Base-by-base conservation (phyloP, 2,329 filamentous ascomycete genomes). In the Triangularia setosa region DNA sequence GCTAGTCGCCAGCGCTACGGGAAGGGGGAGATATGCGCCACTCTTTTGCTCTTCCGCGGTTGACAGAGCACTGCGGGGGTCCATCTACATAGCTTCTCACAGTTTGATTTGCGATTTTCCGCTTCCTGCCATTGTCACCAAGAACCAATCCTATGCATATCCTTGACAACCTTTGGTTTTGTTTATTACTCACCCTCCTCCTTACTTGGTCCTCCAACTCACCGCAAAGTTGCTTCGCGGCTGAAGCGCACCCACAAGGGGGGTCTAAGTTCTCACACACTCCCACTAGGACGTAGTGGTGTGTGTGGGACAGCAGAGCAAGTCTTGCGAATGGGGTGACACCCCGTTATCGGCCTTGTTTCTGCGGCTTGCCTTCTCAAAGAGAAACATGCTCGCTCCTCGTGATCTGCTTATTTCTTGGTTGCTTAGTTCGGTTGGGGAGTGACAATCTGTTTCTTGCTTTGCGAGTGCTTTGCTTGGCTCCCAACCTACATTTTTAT, bases 251-350 rank as follows among this genome's bases (percentile, higher is more conserved):
- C 40, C 40, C 40, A 21, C 18, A 18, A 48, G 40, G 16, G 35
- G n/a, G 35, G 3, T n/a, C 16, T 8, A n/a, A 40, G 35, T 40
- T 23, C 40, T 48, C 58, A 52, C 58, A 25, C 23, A 33, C 57
- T 24, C 58, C 25, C 24, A 24, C 21, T 60, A 11, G 21, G 11
- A 40, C 8, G 11, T 48, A 21, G 7, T 40, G 40, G 40, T 48
- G 40, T 48, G 40, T 21, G 40, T 21, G 40, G 48, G 52, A 24
- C 30, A 27, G 5, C 23, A 21, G 35, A 52, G 7, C 23, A 18
- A 18, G 30, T 48, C 14, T 62, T 65, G 44, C 63, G 60, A 65
- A 65, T 62, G 16, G 28, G 59, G 60, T 57, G 35, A 16, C 24
- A 21, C 9, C 27, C 28, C 55, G 60, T 65, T 65, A 65, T 65